Evolutionary conservation across 192 early-diverging fungal genomes (phyloP).

Genomic region (Glomus cerebriforme): DNA sequence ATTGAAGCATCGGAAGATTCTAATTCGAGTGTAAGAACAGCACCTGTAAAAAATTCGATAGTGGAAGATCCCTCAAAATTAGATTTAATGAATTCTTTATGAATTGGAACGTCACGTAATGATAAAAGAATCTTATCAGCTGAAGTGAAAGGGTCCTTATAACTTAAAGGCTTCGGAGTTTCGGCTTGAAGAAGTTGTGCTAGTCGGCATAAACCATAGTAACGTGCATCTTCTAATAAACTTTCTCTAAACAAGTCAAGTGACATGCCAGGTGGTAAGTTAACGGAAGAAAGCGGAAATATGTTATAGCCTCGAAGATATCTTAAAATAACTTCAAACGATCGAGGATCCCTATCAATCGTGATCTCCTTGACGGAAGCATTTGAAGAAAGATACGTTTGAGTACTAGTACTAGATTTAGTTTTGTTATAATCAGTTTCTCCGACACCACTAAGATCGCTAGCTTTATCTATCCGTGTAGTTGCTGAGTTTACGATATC

Average conservation of each 20-base stretch:
- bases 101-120: conserved; percentile 23
- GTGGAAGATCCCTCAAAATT: conserved; percentile 23
- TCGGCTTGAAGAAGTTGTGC: conserved; percentile 28
- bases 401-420: not conserved
- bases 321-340: conserved; percentile 32
- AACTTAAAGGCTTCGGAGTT: conserved; percentile 24
- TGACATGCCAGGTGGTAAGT: conserved; percentile 28
- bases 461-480: not conserved
- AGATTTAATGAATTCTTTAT: conserved; percentile 28
- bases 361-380: conserved; percentile 7
- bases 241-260: conserved; percentile 32
- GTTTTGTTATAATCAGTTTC: not conserved
- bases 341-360: conserved; percentile 25
- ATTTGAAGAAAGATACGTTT: not conserved
- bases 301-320: conserved; percentile 30
- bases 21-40: conserved; percentile 25
- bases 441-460: not conserved
- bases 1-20: conserved; percentile 17
- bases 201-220: conserved; percentile 11
- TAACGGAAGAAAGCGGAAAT: conserved; percentile 32
- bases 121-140: conserved; percentile 30
- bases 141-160: conserved; percentile 31
- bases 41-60: conserved; percentile 31
- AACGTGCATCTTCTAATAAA: conserved; percentile 29
- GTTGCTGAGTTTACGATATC: not conserved